Evolutionary conservation across 352 stramenopile species (phyloP).

Genomic region (Globisporangium paddicum): DNA sequence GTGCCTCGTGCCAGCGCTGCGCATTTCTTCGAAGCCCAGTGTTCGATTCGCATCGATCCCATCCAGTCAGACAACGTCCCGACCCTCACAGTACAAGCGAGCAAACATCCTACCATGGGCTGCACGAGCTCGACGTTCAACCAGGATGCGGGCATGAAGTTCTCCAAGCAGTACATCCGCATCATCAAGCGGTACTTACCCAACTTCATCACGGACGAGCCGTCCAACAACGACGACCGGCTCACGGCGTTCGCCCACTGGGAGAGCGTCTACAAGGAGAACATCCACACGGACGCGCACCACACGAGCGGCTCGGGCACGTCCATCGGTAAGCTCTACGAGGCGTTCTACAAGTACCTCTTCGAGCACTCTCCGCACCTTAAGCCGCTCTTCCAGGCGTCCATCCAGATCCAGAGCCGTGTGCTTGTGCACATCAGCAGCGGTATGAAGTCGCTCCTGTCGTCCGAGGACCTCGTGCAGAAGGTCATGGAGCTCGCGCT

Average conservation of each 20-base stretch:
- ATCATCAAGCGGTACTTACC: constrained; percentile 61
- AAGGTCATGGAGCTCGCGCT: constrained; percentile 55
- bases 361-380: constrained; percentile 56
- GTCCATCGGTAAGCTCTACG: constrained; percentile 49
- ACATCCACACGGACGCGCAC: constrained; percentile 53
- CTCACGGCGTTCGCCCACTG: constrained; percentile 54
- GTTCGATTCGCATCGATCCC: background rate
- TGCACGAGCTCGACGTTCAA: constrained; percentile 20
- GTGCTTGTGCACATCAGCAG: constrained; percentile 64
- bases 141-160: constrained; percentile 23
- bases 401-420: constrained; percentile 49
- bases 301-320: constrained; percentile 36
- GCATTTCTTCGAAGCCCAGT: background rate
- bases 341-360: constrained; percentile 63
- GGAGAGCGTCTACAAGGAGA: constrained; percentile 64
- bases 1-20: too few relatives aligned
- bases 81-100: background rate
- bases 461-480: constrained; percentile 46
- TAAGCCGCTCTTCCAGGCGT: constrained; percentile 57
- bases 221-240: constrained; percentile 43
- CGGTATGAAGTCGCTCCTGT: constrained; percentile 56
- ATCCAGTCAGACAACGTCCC: background rate
- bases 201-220: constrained; percentile 48
- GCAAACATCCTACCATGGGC: constrained; percentile 27
- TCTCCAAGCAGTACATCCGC: constrained; percentile 59